A percentile compares a stretch with the other conserved stretches of the same genome.
These are phyloP conservation scores for Moricandia arvensis DNA, from an alignment of 345 rosid genomes.

Conservation along the genomic window DNA sequence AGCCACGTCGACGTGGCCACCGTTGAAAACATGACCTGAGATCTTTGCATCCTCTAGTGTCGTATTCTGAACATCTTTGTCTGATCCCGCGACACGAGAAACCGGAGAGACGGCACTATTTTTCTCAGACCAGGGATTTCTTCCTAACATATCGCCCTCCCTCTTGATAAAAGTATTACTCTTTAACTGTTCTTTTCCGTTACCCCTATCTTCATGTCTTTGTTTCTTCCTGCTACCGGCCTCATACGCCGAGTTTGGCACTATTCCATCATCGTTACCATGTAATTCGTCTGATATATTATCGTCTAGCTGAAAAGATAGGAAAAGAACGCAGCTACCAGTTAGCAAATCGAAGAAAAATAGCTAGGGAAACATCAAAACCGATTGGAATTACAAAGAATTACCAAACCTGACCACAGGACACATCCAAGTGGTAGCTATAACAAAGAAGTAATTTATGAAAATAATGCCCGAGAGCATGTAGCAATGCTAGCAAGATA, in stretches of 20 bases:
- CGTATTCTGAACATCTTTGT: slow-evolving; percentile 44
- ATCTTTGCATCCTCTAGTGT: slow-evolving; percentile 45
- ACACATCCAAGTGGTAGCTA: background rate
- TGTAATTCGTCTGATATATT: slow-evolving; percentile 54
- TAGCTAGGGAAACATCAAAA: background rate
- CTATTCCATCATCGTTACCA: slow-evolving; percentile 68
- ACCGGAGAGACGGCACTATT: slow-evolving; percentile 43
- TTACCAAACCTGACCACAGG: slow-evolving; percentile 8
- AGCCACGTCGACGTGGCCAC: slow-evolving; percentile 32
- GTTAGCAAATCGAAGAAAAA: background rate
- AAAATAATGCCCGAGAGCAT: background rate
- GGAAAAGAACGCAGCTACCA: background rate
- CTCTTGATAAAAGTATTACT: slow-evolving; percentile 37
- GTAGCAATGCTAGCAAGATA: background rate
- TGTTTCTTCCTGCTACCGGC: slow-evolving; percentile 48
- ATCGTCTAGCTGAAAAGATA: slow-evolving; percentile 53
- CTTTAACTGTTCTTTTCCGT: slow-evolving; percentile 23
- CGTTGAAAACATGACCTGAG: slow-evolving; percentile 45
- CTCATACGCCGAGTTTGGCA: slow-evolving; percentile 51
- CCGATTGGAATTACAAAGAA: background rate
- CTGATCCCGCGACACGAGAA: slow-evolving; percentile 41
- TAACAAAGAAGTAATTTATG: background rate
- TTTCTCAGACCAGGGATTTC: slow-evolving; percentile 50
- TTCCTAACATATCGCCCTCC: slow-evolving; percentile 51
- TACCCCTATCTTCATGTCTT: slow-evolving; percentile 42